Evolutionary conservation across 2,329 filamentous ascomycete species (phyloP).

Genomic region (Amauroascus verrucosus): DNA sequence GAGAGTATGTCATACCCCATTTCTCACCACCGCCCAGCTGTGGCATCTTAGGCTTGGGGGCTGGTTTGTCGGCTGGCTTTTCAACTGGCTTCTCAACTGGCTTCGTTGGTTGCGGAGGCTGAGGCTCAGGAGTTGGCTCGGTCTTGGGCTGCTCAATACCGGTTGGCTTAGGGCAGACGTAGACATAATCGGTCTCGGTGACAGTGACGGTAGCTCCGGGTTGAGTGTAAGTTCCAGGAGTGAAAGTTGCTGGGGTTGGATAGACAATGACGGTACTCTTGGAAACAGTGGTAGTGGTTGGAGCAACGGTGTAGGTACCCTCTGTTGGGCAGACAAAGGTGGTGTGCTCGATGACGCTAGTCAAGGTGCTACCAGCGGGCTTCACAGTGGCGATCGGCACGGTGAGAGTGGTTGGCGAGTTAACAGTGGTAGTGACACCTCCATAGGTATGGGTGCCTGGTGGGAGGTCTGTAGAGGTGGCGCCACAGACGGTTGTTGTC

Average conservation of each 20-base stretch:
- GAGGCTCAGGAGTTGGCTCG: slow-evolving; percentile 6
- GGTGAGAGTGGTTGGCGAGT: slow-evolving; percentile 54
- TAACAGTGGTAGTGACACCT: slow-evolving; percentile 61
- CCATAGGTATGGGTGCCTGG: slow-evolving; percentile 59
- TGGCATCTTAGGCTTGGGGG: slow-evolving; percentile 19
- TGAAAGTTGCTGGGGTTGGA: slow-evolving; percentile 54
- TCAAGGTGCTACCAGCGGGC: slow-evolving; percentile 48
- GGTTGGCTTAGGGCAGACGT: slow-evolving; percentile 59
- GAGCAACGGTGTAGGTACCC: slow-evolving; percentile 66
- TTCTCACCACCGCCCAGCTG: slow-evolving; percentile 34
- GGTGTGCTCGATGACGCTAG: slow-evolving; percentile 58
- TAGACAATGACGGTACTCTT: slow-evolving; percentile 47
- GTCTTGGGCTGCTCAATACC: slow-evolving; percentile 22
- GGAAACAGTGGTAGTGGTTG: slow-evolving; percentile 52
- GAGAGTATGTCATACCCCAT: slow-evolving; percentile 72
- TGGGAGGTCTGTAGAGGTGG: slow-evolving; percentile 51
- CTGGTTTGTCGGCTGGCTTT: slow-evolving; percentile 16
- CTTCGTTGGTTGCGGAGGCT: background rate
- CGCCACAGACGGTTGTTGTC: slow-evolving; percentile 57
- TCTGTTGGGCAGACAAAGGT: slow-evolving; percentile 62
- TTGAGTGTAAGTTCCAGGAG: slow-evolving; percentile 63
- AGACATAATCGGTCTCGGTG: slow-evolving; percentile 56
- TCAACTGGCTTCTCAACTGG: slow-evolving; percentile 18
- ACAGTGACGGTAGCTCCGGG: slow-evolving; percentile 57
- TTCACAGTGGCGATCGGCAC: slow-evolving; percentile 59